Conservation (phyloP, 1,139 yeast genomes). For the Kurtzmaniella quercitrusa region DNA sequence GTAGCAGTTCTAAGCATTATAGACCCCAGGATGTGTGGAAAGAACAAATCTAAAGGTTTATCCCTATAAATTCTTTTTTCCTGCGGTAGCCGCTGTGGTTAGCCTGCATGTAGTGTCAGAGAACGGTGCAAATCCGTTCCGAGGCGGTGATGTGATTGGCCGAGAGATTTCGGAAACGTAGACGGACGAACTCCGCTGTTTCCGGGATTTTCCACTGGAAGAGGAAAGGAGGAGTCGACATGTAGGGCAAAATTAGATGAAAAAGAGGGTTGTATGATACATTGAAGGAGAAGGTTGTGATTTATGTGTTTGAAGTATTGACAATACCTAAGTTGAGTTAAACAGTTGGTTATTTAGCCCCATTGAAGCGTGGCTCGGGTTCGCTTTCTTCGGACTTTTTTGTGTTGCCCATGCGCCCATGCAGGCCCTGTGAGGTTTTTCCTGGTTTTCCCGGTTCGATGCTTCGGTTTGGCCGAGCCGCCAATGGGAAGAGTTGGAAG, state of each 20-base stretch:
- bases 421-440: neutral
- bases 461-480: neutral
- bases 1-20: slow-evolving; percentile 25
- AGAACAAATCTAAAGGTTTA: slow-evolving; percentile 1
- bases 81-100: neutral
- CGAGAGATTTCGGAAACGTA: slow-evolving; percentile 5
- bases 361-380: neutral
- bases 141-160: slow-evolving; percentile 5
- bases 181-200: slow-evolving; percentile 7
- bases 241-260: no score
- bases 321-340: no score
- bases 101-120: neutral
- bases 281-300: no score
- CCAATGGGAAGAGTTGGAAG: neutral
- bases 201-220: slow-evolving; percentile 3
- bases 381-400: neutral
- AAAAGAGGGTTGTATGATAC: no score
- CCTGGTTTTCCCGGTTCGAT: neutral
- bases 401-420: neutral
- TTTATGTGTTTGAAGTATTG: no score
- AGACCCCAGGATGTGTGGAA: slow-evolving; percentile 6
- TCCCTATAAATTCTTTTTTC: slow-evolving; percentile 6
- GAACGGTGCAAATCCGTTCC: slow-evolving; percentile 3
- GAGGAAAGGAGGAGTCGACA: neutral
- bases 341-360: neutral